Base-by-base conservation (phyloP, 257 asterid species). In the Buddleja alternifolia region DNA sequence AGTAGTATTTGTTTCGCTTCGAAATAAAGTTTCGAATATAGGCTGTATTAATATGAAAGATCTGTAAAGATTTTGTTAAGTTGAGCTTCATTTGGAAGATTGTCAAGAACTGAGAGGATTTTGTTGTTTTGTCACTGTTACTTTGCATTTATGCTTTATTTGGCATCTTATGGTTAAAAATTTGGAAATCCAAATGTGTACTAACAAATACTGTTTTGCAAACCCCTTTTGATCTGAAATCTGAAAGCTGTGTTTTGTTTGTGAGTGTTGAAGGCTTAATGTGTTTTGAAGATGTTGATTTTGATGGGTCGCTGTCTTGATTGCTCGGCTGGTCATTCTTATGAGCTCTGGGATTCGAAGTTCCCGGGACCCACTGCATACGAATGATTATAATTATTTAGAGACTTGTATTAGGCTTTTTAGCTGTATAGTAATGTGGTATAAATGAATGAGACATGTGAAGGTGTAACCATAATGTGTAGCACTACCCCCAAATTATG, bases 401-500 rank as follows among this genome's bases (percentile, higher is more conserved):
- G 34, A 5, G 5, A 29, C 34, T 29, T 29, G 67, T 25, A 57
- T 21, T 72, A 68, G 51, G 66, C 16, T 63, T 41, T 72, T 57
- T 76, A 78, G 70, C 68, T 67, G 74, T 42, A 75, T 75, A 77
- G 82, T 79, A 72, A 64, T 76, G 78, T 77, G 74, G 77, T 69
- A 75, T 86, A 48, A 74, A 42, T 68, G 65, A 70, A 63, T 66
- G 73, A 72, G 75, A 71, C 87, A 82, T 76, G 86, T 81, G 83
- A 76, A 68, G 78, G 85, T 81, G 83, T 75, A 68, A 75, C 70
- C 85, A 75, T 83, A 58, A 60, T 71, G 69, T 76, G 67, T 71
- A 66, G 81, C 81, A 69, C 86, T 73, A 50, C 67, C 80, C 81
- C 69, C 69, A 80, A 67, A 72, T 82, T 73, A 79, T 81, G 84